Base-by-base conservation (phyloP, 2,329 filamentous ascomycete genomes). In the Pseudogymnoascus sp. region DNA sequence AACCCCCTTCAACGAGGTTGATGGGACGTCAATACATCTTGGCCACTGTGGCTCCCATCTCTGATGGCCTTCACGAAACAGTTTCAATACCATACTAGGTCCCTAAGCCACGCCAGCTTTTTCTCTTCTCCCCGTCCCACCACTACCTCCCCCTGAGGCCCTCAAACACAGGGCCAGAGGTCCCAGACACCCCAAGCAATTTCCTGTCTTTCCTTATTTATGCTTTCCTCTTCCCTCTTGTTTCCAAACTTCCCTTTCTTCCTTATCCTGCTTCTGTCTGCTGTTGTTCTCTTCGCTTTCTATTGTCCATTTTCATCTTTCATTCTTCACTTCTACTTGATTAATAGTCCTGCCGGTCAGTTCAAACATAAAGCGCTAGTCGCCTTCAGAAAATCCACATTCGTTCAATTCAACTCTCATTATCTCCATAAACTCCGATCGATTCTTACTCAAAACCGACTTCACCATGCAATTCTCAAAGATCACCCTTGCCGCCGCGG, bases 351-450 rank as follows among this genome's bases (percentile, higher is more conserved):
- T 61, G 62, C 42, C 62, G 62, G 62, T 59, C 50, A 63, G 62
- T 61, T 42, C 62, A 59, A 63, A 35, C 23, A 60, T 63, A 53
- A 60, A 63, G 62, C 62, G 62, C 62, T 60, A 63, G 62, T 63
- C 62, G 62, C 53, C 44, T 36, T 61, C 47, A 53, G 47, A 53
- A 53, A 31, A 31, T 31, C 9, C 47, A 53, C 47, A 53, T 31
- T 53, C 47, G 23, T 53, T 53, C 47, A 53, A 31, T 31, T 53
- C 47, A 31, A 31, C 26, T 17, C 26, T 53, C 47, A 31, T 53
- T 15, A 31, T 31, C n/a, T 31, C 23, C 26, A 31, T n/a, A 23
- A 31, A 53, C 17, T 15, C 40, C 47, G 23, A 53, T 31, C 47
- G 28, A 53, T 11, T 31, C 26, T 53, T 26, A 53, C 47, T 53